Percentiles rank a stretch among this genome's conserved stretches.
Conservation (phyloP, 495 filamentous ascomycete genomes). For the Aspergillus affinis region DNA sequence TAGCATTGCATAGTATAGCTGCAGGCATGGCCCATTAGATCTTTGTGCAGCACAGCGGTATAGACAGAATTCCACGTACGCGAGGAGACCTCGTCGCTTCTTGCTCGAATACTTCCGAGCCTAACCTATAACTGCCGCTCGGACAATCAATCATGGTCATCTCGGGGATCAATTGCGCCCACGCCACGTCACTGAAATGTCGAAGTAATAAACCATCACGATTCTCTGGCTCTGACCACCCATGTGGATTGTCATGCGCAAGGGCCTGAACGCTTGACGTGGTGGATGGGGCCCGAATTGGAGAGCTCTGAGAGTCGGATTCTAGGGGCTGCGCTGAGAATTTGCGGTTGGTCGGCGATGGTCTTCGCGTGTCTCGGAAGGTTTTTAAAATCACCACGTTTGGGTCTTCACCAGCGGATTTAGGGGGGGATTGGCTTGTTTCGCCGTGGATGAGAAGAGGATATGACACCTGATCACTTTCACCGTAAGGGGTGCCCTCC, state of each 20-base stretch:
- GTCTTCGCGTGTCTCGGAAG: slow-evolving; percentile 49
- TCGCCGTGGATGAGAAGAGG: slow-evolving; percentile 17
- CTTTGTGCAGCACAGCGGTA: slow-evolving; percentile 4
- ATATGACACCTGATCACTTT: slow-evolving; percentile 9
- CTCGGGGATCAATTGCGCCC: slow-evolving; percentile 36
- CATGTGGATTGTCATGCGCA: slow-evolving; percentile 11
- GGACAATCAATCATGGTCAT: neutral
- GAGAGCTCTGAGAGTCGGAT: slow-evolving; percentile 23
- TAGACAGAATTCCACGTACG: slow-evolving; percentile 32
- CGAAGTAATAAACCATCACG: slow-evolving; percentile 39
- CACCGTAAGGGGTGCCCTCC: slow-evolving; percentile 28
- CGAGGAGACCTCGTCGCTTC: slow-evolving; percentile 51
- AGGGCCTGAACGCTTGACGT: slow-evolving; percentile 14
- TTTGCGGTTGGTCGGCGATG: slow-evolving; percentile 26
- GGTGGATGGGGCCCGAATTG: slow-evolving; percentile 11
- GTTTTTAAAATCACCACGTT: slow-evolving; percentile 48
- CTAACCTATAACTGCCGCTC: slow-evolving; percentile 25
- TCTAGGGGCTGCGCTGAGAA: slow-evolving; percentile 36
- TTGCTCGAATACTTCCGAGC: slow-evolving; percentile 48
- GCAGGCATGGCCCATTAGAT: neutral
- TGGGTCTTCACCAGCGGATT: slow-evolving; percentile 32
- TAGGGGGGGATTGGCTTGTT: slow-evolving; percentile 24
- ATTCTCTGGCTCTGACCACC: slow-evolving; percentile 22
- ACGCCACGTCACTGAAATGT: slow-evolving; percentile 48
- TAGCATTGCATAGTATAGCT: slow-evolving; percentile 64